Conservation (phyloP, 805 yeast genomes). For the Kodamaea jinghongensis region DNA sequence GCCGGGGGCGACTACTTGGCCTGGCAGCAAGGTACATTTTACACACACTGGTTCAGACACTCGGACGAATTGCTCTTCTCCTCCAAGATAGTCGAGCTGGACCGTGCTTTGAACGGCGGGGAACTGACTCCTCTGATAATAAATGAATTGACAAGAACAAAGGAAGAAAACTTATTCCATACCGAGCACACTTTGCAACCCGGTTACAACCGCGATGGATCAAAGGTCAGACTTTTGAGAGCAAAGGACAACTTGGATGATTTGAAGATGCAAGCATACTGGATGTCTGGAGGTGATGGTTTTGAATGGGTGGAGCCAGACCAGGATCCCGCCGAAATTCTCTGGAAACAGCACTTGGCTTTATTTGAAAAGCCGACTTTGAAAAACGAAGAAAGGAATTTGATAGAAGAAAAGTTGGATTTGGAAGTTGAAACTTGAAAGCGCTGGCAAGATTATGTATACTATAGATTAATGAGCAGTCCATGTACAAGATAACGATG, state of each 20-base stretch:
- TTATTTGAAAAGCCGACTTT: conserved; percentile 16
- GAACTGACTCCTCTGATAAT: conserved; percentile 30
- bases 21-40: conserved; percentile 66
- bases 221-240: conserved; percentile 37
- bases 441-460: no score
- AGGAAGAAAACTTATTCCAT: conserved; percentile 19
- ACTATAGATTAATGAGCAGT: no score
- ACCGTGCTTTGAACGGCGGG: conserved; percentile 50
- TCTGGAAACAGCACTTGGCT: conserved; percentile 35
- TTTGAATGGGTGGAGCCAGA: conserved; percentile 91
- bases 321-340: conserved; percentile 76
- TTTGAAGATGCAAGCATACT: conserved; percentile 69
- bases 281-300: conserved; percentile 85
- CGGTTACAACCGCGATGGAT: conserved; percentile 36
- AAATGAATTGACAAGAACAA: conserved; percentile 36
- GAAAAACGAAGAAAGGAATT: conserved; percentile 2
- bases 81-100: conserved; percentile 62
- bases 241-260: conserved; percentile 57
- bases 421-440: no score
- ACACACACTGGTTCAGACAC: conserved; percentile 60
- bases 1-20: conserved; percentile 53
- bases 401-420: conserved; percentile 13
- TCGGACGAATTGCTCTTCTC: conserved; percentile 69
- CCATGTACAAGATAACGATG: no score
- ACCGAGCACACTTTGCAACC: conserved; percentile 29